Base-by-base conservation (phyloP, 2,329 filamentous ascomycete genomes). In the Fusarium gaditjirri region DNA sequence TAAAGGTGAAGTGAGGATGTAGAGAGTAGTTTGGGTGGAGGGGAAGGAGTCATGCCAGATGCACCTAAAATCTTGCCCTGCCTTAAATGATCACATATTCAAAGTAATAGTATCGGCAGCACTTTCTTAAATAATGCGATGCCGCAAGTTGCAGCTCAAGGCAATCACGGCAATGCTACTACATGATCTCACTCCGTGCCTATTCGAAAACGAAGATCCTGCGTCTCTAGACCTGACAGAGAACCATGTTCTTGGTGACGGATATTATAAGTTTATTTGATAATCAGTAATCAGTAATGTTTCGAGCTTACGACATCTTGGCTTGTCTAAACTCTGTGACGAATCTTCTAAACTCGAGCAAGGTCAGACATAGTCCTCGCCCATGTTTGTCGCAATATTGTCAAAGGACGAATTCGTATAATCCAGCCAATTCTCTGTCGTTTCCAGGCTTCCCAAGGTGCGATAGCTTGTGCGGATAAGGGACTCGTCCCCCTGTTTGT, bases 371-470 rank as follows among this genome's bases (percentile, higher is more conserved):
- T 33, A 25, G n/a, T 21, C 25, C 25, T 46, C 36, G 25, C 33
- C 23, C 61, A 75, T 70, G 14, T 69, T 66, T 21, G 53, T 60
- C 38, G 55, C 72, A 54, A 91, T 80, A 75, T 91, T 91, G 50
- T 83, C 83, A 75, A 89, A 91, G 74, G 85, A 81, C 62, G 86
- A 89, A 41, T 80, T 79, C 7, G 62, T 53, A 11, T 53, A 73
- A 17, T 60, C 27, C 17, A 73, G 50, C 61, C 70, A 73, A 41
- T 73, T 73, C 46, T 58, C 43, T 4, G 70, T 68, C 43, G 6
- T 25, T 17, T 73, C 70, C 23, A 73, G 38, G 21, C 27, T 35
- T 5, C 47, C 71, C 31, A 73, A 25, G 41, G 41, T 58, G 31
- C 54, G 39, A 41, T 47, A 50, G 46, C 70, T 71, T 23, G 58